Base-by-base conservation (phyloP, 2,329 filamentous ascomycete species). In the Conoideocrella luteorostrata region DNA sequence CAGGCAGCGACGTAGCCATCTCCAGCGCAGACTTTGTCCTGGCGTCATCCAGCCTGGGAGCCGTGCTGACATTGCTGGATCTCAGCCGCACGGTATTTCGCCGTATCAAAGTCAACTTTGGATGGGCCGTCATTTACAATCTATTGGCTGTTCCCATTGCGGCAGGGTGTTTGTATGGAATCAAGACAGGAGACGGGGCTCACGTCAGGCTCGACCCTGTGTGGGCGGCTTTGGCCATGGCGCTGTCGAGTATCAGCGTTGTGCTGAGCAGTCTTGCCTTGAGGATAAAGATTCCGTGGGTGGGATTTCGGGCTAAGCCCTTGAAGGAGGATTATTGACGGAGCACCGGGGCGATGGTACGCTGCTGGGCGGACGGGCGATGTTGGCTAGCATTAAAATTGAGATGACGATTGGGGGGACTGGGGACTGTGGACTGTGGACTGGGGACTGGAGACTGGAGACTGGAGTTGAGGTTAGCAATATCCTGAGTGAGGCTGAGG, bases 141-240 rank as follows among this genome's bases (percentile, higher is more conserved):
- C 52, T 86, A 32, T 61, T 86, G 40, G 84, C 87, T 7, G 74
- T 95, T 46, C 88, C 88, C 1, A 74, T 95, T 45, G 88, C 88
- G 0, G 88, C 88, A 0, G 88, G 88, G 2, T 84, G 83, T 29
- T 68, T 94, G 46, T 94, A 86, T 61, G 67, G 75, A 2, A 50
- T 82, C 37, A 59, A 55, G 42, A 71, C 70, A 37, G 60, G 62
- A 4, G 56, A 59, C 2, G 74, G 71, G 2, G 59, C 60, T 23
- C 84, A 85, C 58, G 64, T 88, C 17, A 68, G 77, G 47, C 65
- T 90, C 37, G 82, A 87, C 60, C 86, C 86, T 0, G 86, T 86
- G 2, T 96, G 90, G 90, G 91, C 90, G 5, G 84, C 82, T 52
- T 65, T 95, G 60, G 90, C 90, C 1, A 97, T 96, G 91, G 91